These are phyloP conservation scores for Rhodotorula sp. DNA, from an alignment of 1,284 basidiomycete species.

Conservation along the genomic window DNA sequence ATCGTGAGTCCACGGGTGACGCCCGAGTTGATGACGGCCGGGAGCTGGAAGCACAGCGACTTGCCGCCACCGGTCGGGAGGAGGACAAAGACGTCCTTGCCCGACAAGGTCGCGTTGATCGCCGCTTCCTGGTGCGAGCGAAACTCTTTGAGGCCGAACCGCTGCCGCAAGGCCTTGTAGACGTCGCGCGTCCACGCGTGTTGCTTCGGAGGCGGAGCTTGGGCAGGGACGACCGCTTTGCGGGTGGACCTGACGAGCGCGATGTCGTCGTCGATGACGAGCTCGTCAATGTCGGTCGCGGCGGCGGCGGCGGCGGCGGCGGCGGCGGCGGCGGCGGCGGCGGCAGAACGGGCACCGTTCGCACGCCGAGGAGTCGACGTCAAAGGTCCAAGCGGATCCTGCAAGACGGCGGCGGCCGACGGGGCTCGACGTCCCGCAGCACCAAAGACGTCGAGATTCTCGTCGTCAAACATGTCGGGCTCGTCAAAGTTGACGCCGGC, in stretches of 20 bases:
- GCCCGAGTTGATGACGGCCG: constrained; percentile 75
- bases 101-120: constrained; percentile 75
- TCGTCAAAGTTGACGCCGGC: constrained; percentile 15
- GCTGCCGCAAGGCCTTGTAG: constrained; percentile 60
- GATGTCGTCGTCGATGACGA: constrained; percentile 4
- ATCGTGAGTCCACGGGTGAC: constrained; percentile 79
- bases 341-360: background rate
- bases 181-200: constrained; percentile 62
- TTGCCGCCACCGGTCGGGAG: constrained; percentile 99
- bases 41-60: constrained; percentile 79
- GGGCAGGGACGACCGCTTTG: background rate
- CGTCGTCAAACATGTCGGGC: background rate
- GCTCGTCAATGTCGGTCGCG: background rate
- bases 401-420: background rate
- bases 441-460: constrained; percentile 8
- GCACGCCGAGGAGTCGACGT: no score
- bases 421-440: background rate
- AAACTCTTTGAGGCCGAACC: constrained; percentile 71
- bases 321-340: background rate
- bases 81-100: constrained; percentile 86
- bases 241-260: background rate
- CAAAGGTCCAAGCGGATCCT: no score
- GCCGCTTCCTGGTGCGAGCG: constrained; percentile 84
- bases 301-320: background rate
- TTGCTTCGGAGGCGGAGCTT: constrained; percentile 1